Base-by-base conservation (phyloP, 805 yeast genomes). In the Scheffersomyces stipitis region DNA sequence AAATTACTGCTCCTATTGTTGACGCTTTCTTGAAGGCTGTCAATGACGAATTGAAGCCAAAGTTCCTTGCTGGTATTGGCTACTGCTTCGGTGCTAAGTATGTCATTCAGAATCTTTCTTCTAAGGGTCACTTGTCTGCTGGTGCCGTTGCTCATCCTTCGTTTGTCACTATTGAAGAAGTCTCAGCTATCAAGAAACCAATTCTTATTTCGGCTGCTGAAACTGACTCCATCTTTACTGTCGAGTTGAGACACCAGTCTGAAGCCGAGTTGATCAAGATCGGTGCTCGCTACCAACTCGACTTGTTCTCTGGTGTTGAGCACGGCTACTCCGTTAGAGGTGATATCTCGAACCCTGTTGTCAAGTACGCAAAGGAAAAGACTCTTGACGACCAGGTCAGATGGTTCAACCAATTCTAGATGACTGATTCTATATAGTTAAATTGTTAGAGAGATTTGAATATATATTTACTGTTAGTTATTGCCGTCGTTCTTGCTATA, bases 111-210 rank as follows among this genome's bases (percentile, higher is more conserved):
- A 51, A 66, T 4, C 39, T 62, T 30, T 47, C 55, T 2, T 47
- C 49, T 14, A 37, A 36, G 15, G 73, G 73, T 15, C 30, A 48
- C 4, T 72, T 75, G 22, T 74, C 76, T 42, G 83, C 71, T 15
- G 86, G 76, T 49, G 93, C 90, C 10, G 62, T 78, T 44, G 91
- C 91, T 5, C 96, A 89, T 61, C 96, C 96, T 6, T 82, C 93
- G 3, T 73, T 83, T 42, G 81, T 84, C 13, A 43, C 69, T 9
- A 71, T 74, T 26, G 88, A 78, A 24, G 95, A 85, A 53, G 70
- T 86, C 32, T 75, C 67, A 34, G 73, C 66, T 1, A 58, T 89
- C 48, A 75, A 70, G 44, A 64, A 62, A 42, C 95, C 95, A 14
- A 29, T 89, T 18, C 46, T 80, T 42, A 79, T 88, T 44, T 70